Conservation (phyloP, 2,329 filamentous ascomycete genomes). For the Harringtonia aguacate region DNA sequence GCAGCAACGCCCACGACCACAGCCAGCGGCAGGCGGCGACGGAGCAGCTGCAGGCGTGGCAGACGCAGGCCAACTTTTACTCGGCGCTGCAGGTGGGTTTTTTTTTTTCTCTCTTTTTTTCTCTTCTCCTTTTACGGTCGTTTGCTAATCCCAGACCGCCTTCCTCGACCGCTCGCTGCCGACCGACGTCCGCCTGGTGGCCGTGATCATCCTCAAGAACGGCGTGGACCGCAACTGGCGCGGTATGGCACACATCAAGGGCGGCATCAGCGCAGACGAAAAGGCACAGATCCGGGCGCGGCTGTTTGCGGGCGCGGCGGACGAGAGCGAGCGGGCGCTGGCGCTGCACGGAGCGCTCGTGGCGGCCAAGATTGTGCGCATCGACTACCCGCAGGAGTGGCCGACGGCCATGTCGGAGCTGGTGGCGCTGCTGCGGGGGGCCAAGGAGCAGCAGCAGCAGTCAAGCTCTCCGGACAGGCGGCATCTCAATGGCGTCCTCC, state of each 20-base stretch:
- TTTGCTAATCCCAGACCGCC: slow-evolving; percentile 42
- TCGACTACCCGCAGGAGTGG: slow-evolving; percentile 87
- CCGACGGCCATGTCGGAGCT: slow-evolving; percentile 49
- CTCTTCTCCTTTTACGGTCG: neutral
- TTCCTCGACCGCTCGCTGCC: slow-evolving; percentile 74
- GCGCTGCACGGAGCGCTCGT: slow-evolving; percentile 83
- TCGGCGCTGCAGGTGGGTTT: slow-evolving; percentile 52
- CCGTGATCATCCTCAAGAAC: slow-evolving; percentile 92
- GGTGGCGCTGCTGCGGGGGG: slow-evolving; percentile 51
- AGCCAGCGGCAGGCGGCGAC: slow-evolving; percentile 55
- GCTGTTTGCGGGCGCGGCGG: slow-evolving; percentile 65
- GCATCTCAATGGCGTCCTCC: slow-evolving; percentile 61
- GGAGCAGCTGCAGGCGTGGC: slow-evolving; percentile 64
- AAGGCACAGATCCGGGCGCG: slow-evolving; percentile 66
- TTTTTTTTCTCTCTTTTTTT: neutral
- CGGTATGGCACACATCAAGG: slow-evolving; percentile 40
- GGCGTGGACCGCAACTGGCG: slow-evolving; percentile 95
- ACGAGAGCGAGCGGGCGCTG: slow-evolving; percentile 64
- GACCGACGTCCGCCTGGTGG: slow-evolving; percentile 71
- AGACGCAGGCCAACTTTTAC: slow-evolving; percentile 55
- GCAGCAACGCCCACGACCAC: slow-evolving; percentile 52
- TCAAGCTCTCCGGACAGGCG: no score
- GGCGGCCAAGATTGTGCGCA: slow-evolving; percentile 75
- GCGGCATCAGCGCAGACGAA: slow-evolving; percentile 62
- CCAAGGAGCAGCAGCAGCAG: slow-evolving; percentile 45